Evolutionary conservation across 2,329 filamentous ascomycete species (phyloP), one percentile per base, ranked within the genome.

Genomic region (Taxawa tesnikishii): DNA sequence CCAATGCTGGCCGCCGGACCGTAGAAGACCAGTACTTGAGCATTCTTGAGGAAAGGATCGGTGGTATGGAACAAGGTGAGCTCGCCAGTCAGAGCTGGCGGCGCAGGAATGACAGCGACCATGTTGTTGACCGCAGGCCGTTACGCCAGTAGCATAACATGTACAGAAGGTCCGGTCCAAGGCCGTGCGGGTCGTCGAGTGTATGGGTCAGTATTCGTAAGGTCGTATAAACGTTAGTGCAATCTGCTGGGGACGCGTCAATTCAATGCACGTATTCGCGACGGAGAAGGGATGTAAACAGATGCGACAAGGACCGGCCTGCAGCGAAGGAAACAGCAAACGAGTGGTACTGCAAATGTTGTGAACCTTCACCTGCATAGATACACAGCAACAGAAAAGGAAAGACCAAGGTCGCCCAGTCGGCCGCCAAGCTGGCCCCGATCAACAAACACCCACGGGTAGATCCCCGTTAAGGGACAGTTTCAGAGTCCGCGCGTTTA

Each of bases 11-110:
- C 42, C 4, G 53, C 49, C 11, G 85, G 75, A 10, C 88, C 88
- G 56, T 94, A 83, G 67, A 96, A 94, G 56, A 94, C 70, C 45
- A 96, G 69, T 46, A 96, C 68, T 31, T 87, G 76, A 40, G 85
- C 68, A 60, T 87, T 72, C 57, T 79, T 79, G 35, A 92, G 77
- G 43, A 87, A 65, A 39, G 83, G 75, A 59, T 98, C 90, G 54
- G 77, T 79, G 46, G 84, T 76, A 61, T 92, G 80, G 68, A 92
- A 96, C 49, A 94, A 81, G 51, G 74, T 77, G 56, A 94, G 73
- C 56, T 88, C 81, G 54, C 81, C 69, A 56, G 83, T 79, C 56
- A 94, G 70, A 51, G 75, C 63, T 34, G 70, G 75, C 64, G 85
- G 72, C 59, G 83, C 78, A 44, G 79, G 75, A 48, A 74, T 79